phyloP scores from a whole-genome alignment of 2,329 filamentous ascomycete genomes.

The Aspergillus sp. region DNA sequence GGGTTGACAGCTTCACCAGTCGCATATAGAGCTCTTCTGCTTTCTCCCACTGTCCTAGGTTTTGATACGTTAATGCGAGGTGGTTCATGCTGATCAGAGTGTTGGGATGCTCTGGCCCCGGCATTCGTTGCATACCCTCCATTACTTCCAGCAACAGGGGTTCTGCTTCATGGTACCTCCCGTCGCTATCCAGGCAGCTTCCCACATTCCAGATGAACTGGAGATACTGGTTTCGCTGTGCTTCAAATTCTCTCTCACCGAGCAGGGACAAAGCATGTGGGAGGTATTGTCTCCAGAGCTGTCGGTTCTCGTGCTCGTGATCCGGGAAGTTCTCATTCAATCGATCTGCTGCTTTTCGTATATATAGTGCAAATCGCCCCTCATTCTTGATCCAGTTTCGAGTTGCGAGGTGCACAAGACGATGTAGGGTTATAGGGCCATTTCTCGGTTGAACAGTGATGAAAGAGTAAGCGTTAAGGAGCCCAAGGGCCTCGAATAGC shows the following conservation, averaged over 20 bases:
- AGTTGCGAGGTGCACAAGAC: conserved; percentile 16
- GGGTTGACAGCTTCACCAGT: conserved; percentile 15
- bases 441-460: conserved; percentile 3
- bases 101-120: conserved; percentile 5
- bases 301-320: conserved; percentile 7
- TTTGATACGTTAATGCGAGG: background rate
- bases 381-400: conserved; percentile 14
- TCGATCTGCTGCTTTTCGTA: conserved; percentile 1
- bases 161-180: conserved; percentile 8
- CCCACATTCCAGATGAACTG: background rate
- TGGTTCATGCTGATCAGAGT: conserved; percentile 14
- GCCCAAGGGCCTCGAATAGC: conserved; percentile 11
- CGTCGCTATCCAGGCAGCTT: conserved; percentile 1
- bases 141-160: background rate
- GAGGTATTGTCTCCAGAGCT: conserved; percentile 13
- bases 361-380: background rate
- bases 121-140: conserved; percentile 5
- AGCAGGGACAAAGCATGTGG: conserved; percentile 9
- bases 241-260: conserved; percentile 1
- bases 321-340: conserved; percentile 9
- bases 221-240: background rate
- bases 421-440: conserved; percentile 10
- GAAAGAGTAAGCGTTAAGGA: conserved; percentile 15
- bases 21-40: conserved; percentile 9
- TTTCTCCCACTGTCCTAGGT: conserved; percentile 1